A percentile compares a stretch with the other conserved stretches of the same genome.
These are phyloP conservation scores for Epichloe aotearoae DNA, from an alignment of 2,329 filamentous ascomycete genomes.

Conservation along the genomic window DNA sequence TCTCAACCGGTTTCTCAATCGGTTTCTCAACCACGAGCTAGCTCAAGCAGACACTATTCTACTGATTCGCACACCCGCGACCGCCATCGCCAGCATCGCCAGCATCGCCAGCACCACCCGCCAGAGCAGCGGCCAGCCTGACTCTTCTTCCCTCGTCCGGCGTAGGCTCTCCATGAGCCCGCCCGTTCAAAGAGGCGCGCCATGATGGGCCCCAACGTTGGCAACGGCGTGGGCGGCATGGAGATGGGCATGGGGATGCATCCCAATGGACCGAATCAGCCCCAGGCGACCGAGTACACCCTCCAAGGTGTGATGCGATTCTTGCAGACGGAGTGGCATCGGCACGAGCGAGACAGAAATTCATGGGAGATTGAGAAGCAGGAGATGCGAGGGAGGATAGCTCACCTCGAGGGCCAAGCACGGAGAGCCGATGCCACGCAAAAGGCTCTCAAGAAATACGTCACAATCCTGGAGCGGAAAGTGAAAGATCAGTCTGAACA, in stretches of 20 bases:
- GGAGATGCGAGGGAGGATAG: conserved; percentile 97
- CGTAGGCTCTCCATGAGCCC: conserved; percentile 24
- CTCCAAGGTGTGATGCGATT: conserved; percentile 90
- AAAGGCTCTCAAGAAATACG: conserved; percentile 80
- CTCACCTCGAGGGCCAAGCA: conserved; percentile 79
- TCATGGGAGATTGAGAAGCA: conserved; percentile 98
- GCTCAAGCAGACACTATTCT: neutral
- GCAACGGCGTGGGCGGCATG: conserved; percentile 32
- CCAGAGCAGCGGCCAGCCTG: conserved; percentile 5
- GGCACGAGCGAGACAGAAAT: conserved; percentile 93
- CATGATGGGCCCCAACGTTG: conserved; percentile 30
- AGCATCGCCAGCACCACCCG: neutral
- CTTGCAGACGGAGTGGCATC: conserved; percentile 97
- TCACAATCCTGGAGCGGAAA: conserved; percentile 77
- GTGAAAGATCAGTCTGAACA: conserved; percentile 71
- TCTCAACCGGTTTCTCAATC: neutral
- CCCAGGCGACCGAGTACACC: conserved; percentile 48
- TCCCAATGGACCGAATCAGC: conserved; percentile 34
- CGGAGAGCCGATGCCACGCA: conserved; percentile 79
- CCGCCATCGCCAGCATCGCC: neutral
- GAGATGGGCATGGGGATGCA: conserved; percentile 35
- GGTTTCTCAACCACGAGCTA: neutral
- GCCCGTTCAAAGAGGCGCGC: conserved; percentile 22
- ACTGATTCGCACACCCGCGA: neutral
- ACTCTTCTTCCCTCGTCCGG: conserved; percentile 11